phyloP scores from a whole-genome alignment of 2,329 filamentous ascomycete genomes.

The Xylariaceae sp. region DNA sequence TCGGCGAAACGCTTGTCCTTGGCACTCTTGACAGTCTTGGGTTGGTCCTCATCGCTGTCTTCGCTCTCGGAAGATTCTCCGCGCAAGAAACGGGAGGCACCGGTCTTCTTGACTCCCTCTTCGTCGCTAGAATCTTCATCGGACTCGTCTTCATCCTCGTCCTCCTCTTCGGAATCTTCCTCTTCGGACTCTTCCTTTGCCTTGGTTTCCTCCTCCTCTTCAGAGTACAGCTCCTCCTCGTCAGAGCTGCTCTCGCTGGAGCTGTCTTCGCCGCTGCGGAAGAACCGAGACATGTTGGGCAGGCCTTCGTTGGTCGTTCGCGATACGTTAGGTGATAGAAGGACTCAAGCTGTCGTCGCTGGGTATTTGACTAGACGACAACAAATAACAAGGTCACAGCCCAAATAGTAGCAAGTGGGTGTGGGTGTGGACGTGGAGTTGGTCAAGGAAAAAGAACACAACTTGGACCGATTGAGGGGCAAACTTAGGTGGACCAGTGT shows the following conservation, averaged over 20 bases:
- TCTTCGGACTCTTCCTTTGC: conserved; percentile 62
- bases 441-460: conserved; percentile 18
- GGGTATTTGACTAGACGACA: not conserved
- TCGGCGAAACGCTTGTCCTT: conserved; percentile 98
- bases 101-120: conserved; percentile 68
- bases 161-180: conserved; percentile 58
- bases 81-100: conserved; percentile 84
- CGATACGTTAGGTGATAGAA: conserved; percentile 1
- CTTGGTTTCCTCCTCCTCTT: conserved; percentile 69
- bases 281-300: conserved; percentile 90
- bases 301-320: conserved; percentile 28
- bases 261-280: conserved; percentile 90
- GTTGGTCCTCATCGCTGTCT: conserved; percentile 85
- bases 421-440: conserved; percentile 20
- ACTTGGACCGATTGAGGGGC: conserved; percentile 37
- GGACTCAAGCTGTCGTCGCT: conserved; percentile 1
- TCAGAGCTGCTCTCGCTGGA: conserved; percentile 95
- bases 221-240: conserved; percentile 92
- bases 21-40: conserved; percentile 91
- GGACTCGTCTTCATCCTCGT: conserved; percentile 60
- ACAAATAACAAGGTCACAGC: conserved; percentile 4
- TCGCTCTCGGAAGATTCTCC: conserved; percentile 78
- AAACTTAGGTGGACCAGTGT: conserved; percentile 33
- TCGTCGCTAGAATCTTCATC: conserved; percentile 67
- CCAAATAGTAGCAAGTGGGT: conserved; percentile 13